Evolutionary conservation across 2,329 filamentous ascomycete species (phyloP).

Genomic region (Aureobasidium vineae): DNA sequence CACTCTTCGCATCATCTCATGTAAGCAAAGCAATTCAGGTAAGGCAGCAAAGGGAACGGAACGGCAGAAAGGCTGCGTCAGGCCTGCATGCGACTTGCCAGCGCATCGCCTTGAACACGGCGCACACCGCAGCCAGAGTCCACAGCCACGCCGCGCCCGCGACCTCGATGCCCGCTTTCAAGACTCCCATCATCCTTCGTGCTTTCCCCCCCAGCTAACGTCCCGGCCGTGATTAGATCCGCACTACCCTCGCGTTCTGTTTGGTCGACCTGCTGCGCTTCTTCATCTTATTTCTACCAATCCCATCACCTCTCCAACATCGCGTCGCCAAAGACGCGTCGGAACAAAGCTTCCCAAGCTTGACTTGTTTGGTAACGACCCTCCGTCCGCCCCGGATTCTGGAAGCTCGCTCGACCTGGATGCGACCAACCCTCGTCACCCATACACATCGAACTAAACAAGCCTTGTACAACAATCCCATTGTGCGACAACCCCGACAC

Average conservation of each 20-base stretch:
- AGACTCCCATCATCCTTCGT: not conserved
- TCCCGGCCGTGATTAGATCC: slow-evolving; percentile 24
- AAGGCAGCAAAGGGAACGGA: slow-evolving; percentile 16
- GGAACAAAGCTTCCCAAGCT: slow-evolving; percentile 5
- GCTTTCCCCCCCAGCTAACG: slow-evolving; percentile 4
- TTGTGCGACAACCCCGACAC: slow-evolving; percentile 10
- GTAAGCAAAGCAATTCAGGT: slow-evolving; percentile 15
- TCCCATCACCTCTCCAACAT: slow-evolving; percentile 1
- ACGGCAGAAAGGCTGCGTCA: slow-evolving; percentile 4
- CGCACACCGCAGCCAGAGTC: not conserved
- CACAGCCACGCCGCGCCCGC: slow-evolving; percentile 20
- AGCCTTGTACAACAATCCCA: not conserved
- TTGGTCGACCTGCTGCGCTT: slow-evolving; percentile 4
- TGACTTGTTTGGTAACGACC: not conserved
- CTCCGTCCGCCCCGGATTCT: slow-evolving; percentile 6
- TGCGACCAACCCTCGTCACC: slow-evolving; percentile 15
- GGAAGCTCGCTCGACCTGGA: not conserved
- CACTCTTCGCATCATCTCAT: not conserved
- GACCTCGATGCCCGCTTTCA: not conserved
- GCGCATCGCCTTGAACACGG: slow-evolving; percentile 22
- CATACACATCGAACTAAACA: not conserved
- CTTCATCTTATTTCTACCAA: slow-evolving; percentile 21
- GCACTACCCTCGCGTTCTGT: slow-evolving; percentile 23
- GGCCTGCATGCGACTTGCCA: slow-evolving; percentile 24
- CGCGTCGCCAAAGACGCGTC: slow-evolving; percentile 23